Evolutionary conservation across 179 eudicot genomes (phyloP).

Genomic region (Patellifolia procumbens): DNA sequence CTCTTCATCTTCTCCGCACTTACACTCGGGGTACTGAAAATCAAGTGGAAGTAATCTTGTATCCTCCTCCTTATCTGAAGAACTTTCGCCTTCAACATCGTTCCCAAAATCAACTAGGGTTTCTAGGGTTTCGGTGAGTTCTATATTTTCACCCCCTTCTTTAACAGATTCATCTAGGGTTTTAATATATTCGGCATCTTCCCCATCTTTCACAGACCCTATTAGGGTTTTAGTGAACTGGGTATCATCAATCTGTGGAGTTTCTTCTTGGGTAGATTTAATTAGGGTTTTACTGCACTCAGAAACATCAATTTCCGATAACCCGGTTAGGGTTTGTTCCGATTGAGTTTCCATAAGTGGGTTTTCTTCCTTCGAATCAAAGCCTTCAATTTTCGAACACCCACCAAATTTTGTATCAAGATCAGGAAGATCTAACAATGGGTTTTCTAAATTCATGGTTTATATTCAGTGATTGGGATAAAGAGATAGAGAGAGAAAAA

Average conservation of each 20-base stretch:
- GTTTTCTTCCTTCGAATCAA: not conserved
- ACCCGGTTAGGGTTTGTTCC: constrained; percentile 6
- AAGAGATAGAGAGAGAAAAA: not conserved
- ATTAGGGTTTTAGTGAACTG: not conserved
- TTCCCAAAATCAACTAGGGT: not conserved
- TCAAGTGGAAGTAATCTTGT: not conserved
- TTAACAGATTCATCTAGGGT: not conserved
- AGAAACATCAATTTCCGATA: not conserved
- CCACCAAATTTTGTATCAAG: not conserved
- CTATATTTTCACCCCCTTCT: not conserved
- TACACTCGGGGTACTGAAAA: not conserved
- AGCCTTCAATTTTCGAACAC: not conserved
- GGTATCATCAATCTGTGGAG: not conserved
- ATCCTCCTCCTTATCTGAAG: not conserved
- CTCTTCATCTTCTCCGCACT: not conserved
- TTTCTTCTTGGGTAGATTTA: not conserved
- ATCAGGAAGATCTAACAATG: not conserved
- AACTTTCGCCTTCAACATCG: not conserved
- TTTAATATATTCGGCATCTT: not conserved
- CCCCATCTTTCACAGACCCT: not conserved
- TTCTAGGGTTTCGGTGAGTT: not conserved
- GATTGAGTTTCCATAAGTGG: not conserved
- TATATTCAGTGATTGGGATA: not conserved
- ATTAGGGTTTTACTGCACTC: not conserved
- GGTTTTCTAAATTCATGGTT: not conserved